phyloP scores from a whole-genome alignment of 306 rosid species.

The Spatholobus suberectus region DNA sequence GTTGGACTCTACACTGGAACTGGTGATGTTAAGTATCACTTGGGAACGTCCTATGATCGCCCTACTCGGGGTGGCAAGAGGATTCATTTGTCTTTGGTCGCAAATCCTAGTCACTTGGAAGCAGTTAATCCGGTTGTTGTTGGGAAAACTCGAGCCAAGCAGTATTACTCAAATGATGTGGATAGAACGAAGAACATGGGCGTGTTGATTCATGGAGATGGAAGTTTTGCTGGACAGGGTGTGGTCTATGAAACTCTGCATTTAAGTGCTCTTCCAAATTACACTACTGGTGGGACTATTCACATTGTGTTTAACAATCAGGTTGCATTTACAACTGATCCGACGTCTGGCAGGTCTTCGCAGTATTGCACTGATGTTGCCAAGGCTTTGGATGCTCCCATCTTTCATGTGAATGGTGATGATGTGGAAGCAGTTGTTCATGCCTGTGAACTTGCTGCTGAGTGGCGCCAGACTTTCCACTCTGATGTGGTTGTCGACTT shows the following conservation, averaged over 20 bases:
- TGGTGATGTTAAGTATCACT: slow-evolving; percentile 96
- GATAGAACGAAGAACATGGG: slow-evolving; percentile 89
- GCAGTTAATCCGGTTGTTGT: slow-evolving; percentile 94
- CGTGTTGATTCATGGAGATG: slow-evolving; percentile 91
- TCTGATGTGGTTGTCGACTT: slow-evolving; percentile 96
- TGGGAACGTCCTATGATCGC: slow-evolving; percentile 94
- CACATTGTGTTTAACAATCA: slow-evolving; percentile 94
- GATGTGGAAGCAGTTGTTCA: slow-evolving; percentile 98
- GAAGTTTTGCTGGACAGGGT: slow-evolving; percentile 99
- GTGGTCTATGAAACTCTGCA: slow-evolving; percentile 95
- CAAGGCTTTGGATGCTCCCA: slow-evolving; percentile 91
- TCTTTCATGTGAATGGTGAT: slow-evolving; percentile 92
- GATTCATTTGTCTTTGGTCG: slow-evolving; percentile 88
- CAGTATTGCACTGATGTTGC: slow-evolving; percentile 97
- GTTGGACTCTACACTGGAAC: slow-evolving; percentile 92
- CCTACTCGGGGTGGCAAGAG: slow-evolving; percentile 91
- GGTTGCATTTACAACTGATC: slow-evolving; percentile 98
- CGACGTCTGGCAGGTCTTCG: slow-evolving; percentile 85
- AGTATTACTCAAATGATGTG: slow-evolving; percentile 73
- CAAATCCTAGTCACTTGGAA: slow-evolving; percentile 97
- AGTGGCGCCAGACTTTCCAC: slow-evolving; percentile 99
- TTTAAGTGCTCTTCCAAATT: slow-evolving; percentile 96
- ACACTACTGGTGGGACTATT: slow-evolving; percentile 94
- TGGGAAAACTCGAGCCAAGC: slow-evolving; percentile 96
- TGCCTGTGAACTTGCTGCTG: slow-evolving; percentile 96